Evolutionary conservation across 106 monocot species (phyloP).

Genomic region (Allium sativum): DNA sequence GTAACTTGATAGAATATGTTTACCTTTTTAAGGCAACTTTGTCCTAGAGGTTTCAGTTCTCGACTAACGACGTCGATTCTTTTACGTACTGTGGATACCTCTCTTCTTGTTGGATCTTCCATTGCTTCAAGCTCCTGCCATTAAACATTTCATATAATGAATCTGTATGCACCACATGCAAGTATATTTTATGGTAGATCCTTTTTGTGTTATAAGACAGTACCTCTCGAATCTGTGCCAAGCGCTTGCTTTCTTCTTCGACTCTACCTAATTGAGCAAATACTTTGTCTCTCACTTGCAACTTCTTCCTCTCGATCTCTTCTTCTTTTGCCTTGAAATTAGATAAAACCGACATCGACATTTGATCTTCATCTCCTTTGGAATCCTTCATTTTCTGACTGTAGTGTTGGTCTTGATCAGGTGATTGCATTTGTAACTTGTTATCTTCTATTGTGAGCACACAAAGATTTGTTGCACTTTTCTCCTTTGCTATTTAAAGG

Average conservation of each 20-base stretch:
- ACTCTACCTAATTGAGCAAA: constrained; percentile 35
- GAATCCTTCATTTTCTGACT: constrained; percentile 20
- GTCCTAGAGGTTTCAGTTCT: constrained; percentile 78
- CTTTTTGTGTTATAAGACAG: constrained; percentile 1
- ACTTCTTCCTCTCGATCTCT: constrained; percentile 68
- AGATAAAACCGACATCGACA: constrained; percentile 47
- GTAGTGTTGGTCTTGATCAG: constrained; percentile 13
- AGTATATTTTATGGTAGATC: too few relatives aligned
- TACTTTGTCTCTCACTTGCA: constrained; percentile 45
- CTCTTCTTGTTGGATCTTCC: constrained; percentile 85
- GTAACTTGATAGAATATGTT: not conserved
- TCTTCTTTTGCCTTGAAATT: constrained; percentile 63
- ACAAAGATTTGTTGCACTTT: not conserved
- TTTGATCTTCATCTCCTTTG: constrained; percentile 43
- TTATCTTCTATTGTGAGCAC: constrained; percentile 2
- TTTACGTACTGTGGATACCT: constrained; percentile 60
- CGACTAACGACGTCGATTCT: constrained; percentile 65
- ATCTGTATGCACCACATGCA: not conserved
- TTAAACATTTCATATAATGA: constrained; percentile 7
- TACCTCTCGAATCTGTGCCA: constrained; percentile 64
- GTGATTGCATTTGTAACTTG: constrained; percentile 21
- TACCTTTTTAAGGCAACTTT: constrained; percentile 81
- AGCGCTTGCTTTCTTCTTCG: constrained; percentile 73
- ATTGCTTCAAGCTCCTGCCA: constrained; percentile 83
- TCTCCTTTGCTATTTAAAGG: constrained; percentile 5